These are phyloP conservation scores for Corynascus novoguineensis DNA, from an alignment of 495 filamentous ascomycete species.

Conservation along the genomic window DNA sequence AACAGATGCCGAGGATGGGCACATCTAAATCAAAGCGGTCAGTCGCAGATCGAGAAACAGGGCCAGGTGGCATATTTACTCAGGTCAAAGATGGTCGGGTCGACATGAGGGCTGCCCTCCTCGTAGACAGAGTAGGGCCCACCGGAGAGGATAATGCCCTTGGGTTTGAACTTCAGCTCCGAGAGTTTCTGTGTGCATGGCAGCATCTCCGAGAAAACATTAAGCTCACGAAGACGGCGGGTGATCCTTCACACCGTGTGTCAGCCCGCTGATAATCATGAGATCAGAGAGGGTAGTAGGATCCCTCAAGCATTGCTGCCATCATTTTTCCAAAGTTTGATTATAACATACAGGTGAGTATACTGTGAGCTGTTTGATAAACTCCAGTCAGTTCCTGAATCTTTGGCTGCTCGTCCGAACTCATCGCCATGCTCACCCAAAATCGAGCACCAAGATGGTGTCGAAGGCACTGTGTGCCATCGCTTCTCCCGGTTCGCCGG, in stretches of 20 bases:
- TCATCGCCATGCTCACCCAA: conserved; percentile 16
- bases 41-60: conserved; percentile 27
- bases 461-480: conserved; percentile 22
- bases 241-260: conserved; percentile 16
- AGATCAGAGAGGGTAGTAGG: not conserved
- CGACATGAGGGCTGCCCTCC: conserved; percentile 43
- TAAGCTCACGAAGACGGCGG: conserved; percentile 40
- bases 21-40: conserved; percentile 13
- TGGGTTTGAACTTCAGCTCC: conserved; percentile 74
- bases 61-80: conserved; percentile 36
- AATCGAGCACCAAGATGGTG: conserved; percentile 25
- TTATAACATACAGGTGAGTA: conserved; percentile 20
- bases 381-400: not conserved
- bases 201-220: conserved; percentile 87
- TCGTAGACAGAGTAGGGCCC: conserved; percentile 44
- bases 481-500: conserved; percentile 18
- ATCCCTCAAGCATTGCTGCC: not conserved
- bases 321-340: not conserved
- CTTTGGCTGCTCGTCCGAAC: not conserved
- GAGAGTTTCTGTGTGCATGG: conserved; percentile 83
- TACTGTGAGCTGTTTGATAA: conserved; percentile 15
- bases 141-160: conserved; percentile 74
- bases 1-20: conserved; percentile 59
- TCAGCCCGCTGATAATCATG: conserved; percentile 2
- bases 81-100: conserved; percentile 75